phyloP scores from a whole-genome alignment of 192 early-diverging fungal species.

The Dissophora globulifera region DNA sequence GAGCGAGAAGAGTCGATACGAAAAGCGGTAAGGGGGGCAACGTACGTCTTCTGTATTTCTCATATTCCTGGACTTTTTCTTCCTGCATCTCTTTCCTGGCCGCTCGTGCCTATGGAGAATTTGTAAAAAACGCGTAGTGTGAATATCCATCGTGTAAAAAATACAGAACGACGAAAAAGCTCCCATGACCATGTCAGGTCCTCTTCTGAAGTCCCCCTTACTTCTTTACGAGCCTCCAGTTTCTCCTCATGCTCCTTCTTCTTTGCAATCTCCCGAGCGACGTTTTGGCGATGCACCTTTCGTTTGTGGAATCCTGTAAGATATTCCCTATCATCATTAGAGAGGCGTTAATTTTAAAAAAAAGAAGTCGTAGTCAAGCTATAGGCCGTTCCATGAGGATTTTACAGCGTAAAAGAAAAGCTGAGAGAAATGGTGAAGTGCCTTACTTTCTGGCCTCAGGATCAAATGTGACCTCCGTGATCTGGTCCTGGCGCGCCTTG shows the following conservation, averaged over 20 bases:
- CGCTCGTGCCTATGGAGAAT: constrained; percentile 51
- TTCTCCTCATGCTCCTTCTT: constrained; percentile 63
- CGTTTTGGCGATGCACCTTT: constrained; percentile 74
- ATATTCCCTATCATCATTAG: constrained; percentile 68
- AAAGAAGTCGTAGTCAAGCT: neutral
- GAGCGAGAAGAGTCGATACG: no score
- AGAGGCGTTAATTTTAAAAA: no score
- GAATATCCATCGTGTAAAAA: no score
- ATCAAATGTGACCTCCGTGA: constrained; percentile 74
- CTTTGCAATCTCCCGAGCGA: constrained; percentile 60
- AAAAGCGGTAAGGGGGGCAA: neutral
- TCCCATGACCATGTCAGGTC: no score
- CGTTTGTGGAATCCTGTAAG: constrained; percentile 85
- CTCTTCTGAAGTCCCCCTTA: constrained; percentile 27
- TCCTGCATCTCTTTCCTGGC: constrained; percentile 66
- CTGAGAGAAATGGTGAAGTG: neutral
- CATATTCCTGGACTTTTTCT: constrained; percentile 63
- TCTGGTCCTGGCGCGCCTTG: constrained; percentile 67
- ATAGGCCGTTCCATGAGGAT: no score
- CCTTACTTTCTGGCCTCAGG: constrained; percentile 68
- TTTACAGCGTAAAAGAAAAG: no score
- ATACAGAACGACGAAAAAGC: no score
- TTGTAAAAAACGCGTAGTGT: no score
- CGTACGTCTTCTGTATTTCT: constrained; percentile 55
- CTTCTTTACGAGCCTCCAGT: constrained; percentile 63